phyloP scores from a whole-genome alignment of 225 moss, liverwort and hornwort genomes.

The Bryoerythrophyllum caledonicum region DNA sequence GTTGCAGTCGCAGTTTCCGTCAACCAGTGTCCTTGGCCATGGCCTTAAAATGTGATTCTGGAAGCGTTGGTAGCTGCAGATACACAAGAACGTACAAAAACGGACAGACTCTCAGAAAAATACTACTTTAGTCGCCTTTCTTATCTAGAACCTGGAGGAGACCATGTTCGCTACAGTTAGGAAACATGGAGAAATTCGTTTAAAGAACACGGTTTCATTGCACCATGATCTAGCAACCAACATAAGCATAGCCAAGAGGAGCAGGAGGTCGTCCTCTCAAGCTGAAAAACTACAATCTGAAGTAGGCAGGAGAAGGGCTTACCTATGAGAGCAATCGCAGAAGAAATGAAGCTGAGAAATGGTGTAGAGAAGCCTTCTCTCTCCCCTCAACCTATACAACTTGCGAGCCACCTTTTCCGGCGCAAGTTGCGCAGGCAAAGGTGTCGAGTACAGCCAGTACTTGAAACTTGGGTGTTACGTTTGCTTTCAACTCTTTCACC shows the following conservation, averaged over 20 bases:
- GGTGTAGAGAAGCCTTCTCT: background rate
- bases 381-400: no score
- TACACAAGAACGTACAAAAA: background rate
- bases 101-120: background rate
- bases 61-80: background rate
- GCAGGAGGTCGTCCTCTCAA: background rate
- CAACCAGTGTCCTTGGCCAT: conserved; percentile 37
- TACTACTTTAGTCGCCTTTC: background rate
- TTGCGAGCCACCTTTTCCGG: no score
- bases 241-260: no score
- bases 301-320: background rate
- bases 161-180: background rate
- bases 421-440: no score
- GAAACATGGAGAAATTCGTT: background rate
- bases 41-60: background rate
- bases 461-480: background rate
- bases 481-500: background rate
- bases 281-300: background rate
- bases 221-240: no score
- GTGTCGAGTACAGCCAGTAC: background rate
- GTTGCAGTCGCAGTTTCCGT: conserved; percentile 36
- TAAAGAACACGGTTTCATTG: no score
- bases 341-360: background rate
- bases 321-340: background rate
- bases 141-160: background rate